Evolutionary conservation across 306 rosid species (phyloP), one percentile per base, ranked within the genome.

Genomic region (Quercus ilex): DNA sequence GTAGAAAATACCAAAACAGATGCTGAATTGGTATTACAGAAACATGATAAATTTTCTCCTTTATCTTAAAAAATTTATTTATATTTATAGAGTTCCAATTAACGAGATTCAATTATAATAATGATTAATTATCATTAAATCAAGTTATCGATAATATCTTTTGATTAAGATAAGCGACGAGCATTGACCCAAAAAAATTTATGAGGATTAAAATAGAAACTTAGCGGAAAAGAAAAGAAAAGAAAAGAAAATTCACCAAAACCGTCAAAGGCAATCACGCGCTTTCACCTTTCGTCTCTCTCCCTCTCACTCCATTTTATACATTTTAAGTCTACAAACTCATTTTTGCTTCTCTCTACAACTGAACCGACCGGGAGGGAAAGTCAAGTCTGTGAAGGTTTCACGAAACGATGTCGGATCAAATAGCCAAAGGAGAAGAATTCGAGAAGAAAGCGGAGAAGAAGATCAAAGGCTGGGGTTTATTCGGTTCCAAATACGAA

Each of bases 371-470:
- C 46, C 46, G 46, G 46, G 15, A 49, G 30, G 65, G 31, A 4
- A 23, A 59, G 65, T 59, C 65, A 59, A 23, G 65, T 1, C 25
- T 26, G 33, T 26, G 65, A 4, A 49, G 53, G 17, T 8, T 41
- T 58, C 30, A 11, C 31, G 14, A 59, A 49, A 63, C 30, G 14
- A 88, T 88, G 91, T 84, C 69, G 25, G 84, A 88, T 73, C 77
- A 71, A 43, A 64, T 23, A 2, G 86, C 73, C 9, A 85, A 19
- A 52, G 91, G 86, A 76, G 86, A 83, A 55, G 77, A 78, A 55
- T 80, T 85, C 15, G 84, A 86, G 1, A 83, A 58, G 35, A 85
- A 79, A 81, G 91, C 91, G 13, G 84, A 85, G 63, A 88, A 69
- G 70, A 88, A 85, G 81, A 64, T 85, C 75, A 63, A 74, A 26